phyloP scores from a whole-genome alignment of 306 rosid genomes.

The Castanospermum australe region DNA sequence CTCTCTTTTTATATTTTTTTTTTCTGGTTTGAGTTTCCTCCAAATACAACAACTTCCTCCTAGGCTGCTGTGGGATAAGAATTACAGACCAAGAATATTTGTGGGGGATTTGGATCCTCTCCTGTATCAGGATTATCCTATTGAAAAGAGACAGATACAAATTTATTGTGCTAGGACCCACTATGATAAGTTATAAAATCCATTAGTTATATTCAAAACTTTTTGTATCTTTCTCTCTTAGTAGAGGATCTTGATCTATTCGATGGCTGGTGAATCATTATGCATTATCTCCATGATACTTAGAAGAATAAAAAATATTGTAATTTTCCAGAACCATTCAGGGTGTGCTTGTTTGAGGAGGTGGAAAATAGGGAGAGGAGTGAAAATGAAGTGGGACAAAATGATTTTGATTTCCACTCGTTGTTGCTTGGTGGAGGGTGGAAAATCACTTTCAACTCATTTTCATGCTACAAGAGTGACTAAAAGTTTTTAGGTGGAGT shows the following conservation, averaged over 20 bases:
- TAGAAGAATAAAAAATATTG: not conserved
- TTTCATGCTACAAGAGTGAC: not conserved
- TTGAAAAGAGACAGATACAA: too few relatives aligned
- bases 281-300: not conserved
- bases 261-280: not conserved
- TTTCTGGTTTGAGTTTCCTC: not conserved
- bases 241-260: too few relatives aligned
- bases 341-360: not conserved
- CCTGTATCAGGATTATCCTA: too few relatives aligned
- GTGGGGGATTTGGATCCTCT: not conserved
- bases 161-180: too few relatives aligned
- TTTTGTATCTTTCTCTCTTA: too few relatives aligned
- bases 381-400: not conserved
- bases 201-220: too few relatives aligned
- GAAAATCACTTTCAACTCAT: not conserved
- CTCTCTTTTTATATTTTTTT: not conserved
- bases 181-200: too few relatives aligned
- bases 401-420: conserved; percentile 1
- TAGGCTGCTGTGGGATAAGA: not conserved
- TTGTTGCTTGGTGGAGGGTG: not conserved
- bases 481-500: not conserved
- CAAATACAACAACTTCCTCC: not conserved
- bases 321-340: not conserved
- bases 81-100: not conserved
- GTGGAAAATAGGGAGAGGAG: not conserved